Percentiles rank a stretch among this genome's conserved stretches.
These are phyloP conservation scores for Colletotrichum tofieldiae DNA, from an alignment of 2,329 filamentous ascomycete genomes.

Conservation along the genomic window DNA sequence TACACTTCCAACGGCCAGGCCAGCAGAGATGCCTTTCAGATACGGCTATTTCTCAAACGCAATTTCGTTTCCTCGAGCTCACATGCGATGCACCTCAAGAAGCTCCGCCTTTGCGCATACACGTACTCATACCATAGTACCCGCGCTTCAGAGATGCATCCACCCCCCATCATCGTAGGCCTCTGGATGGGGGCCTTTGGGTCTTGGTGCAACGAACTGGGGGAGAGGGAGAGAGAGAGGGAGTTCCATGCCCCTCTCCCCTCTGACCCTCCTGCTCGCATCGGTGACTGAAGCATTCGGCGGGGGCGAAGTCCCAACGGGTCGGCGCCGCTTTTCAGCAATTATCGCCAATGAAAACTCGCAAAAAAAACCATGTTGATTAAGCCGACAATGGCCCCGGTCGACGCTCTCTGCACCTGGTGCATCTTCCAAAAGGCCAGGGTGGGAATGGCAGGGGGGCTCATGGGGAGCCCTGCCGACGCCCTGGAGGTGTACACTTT, in stretches of 20 bases:
- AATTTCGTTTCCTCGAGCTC: constrained; percentile 20
- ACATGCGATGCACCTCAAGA: constrained; percentile 19
- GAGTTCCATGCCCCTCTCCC: background rate
- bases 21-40: background rate
- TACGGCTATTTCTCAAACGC: background rate
- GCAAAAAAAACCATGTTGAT: constrained; percentile 45
- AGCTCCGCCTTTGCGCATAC: constrained; percentile 16
- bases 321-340: constrained; percentile 45
- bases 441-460: constrained; percentile 19
- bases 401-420: constrained; percentile 27
- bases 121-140: background rate
- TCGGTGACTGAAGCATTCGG: constrained; percentile 30
- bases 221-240: too few relatives aligned
- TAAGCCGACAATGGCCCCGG: constrained; percentile 39
- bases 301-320: constrained; percentile 32
- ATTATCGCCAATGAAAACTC: constrained; percentile 55
- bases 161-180: constrained; percentile 1
- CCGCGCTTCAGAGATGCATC: constrained; percentile 26
- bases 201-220: background rate
- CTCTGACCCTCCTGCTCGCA: background rate
- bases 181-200: background rate
- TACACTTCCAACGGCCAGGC: constrained; percentile 2
- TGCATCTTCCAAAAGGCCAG: constrained; percentile 16
- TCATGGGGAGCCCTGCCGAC: constrained; percentile 22
- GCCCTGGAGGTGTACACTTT: constrained; percentile 14